These are phyloP conservation scores for Suillus hirtellus DNA, from an alignment of 768 basidiomycete species.

Conservation along the genomic window DNA sequence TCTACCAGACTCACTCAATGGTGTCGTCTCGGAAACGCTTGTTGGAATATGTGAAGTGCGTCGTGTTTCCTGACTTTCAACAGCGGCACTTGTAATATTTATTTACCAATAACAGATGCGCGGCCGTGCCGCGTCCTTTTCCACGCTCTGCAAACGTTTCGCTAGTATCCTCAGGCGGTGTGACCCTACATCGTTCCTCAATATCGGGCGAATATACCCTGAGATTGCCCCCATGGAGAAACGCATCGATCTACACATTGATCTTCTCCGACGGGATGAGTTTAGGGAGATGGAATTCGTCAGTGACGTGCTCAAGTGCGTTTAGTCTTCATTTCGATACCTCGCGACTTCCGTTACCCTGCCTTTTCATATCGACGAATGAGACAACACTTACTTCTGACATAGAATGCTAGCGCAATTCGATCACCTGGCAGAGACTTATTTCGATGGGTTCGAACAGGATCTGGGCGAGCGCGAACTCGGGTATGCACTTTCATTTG, in stretches of 20 bases:
- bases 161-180: slow-evolving; percentile 79
- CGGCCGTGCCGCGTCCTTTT: slow-evolving; percentile 76
- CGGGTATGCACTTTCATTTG: slow-evolving; percentile 77
- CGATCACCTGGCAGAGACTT: slow-evolving; percentile 86
- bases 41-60: slow-evolving; percentile 94
- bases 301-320: slow-evolving; percentile 83
- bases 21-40: slow-evolving; percentile 77
- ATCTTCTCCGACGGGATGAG: slow-evolving; percentile 80
- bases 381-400: not conserved
- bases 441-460: slow-evolving; percentile 79
- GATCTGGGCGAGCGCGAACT: slow-evolving; percentile 91
- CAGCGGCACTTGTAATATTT: not conserved
- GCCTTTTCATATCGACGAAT: not conserved
- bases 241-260: slow-evolving; percentile 89
- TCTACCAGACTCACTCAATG: slow-evolving; percentile 83
- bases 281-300: slow-evolving; percentile 95
- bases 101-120: slow-evolving; percentile 59
- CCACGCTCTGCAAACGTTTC: slow-evolving; percentile 87
- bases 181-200: slow-evolving; percentile 84
- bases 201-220: slow-evolving; percentile 76
- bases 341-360: not conserved
- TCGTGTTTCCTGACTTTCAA: not conserved
- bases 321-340: slow-evolving; percentile 11
- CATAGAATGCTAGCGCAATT: slow-evolving; percentile 88
- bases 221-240: slow-evolving; percentile 91